Conservation (phyloP, 225 moss, liverwort and hornwort species). For the Marchantia paleacea region DNA sequence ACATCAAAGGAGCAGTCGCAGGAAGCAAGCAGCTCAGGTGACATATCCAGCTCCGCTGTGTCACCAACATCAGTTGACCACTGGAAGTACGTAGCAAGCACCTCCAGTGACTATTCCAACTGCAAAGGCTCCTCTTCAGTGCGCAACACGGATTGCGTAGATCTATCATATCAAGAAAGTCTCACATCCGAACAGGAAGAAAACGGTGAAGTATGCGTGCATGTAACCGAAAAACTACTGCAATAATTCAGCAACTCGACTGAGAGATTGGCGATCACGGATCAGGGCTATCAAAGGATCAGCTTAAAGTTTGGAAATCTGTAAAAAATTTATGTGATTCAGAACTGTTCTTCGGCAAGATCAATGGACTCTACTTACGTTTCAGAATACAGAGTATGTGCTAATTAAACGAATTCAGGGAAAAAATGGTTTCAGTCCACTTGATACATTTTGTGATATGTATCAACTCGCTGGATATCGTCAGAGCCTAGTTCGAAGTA, state of each 20-base stretch:
- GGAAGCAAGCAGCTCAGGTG: neutral
- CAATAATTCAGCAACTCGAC: neutral
- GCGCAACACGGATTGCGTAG: neutral
- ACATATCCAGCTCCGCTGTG: neutral
- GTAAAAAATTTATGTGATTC: neutral
- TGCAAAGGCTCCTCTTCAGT: neutral
- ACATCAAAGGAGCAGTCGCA: neutral
- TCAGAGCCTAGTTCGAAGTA: neutral
- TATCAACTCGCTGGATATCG: neutral
- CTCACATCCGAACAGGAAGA: neutral
- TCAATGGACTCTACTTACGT: too few relatives aligned
- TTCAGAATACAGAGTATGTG: neutral
- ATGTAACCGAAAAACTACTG: too few relatives aligned
- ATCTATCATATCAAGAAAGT: neutral
- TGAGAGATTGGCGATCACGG: too few relatives aligned
- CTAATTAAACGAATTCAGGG: neutral
- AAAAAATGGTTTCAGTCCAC: neutral
- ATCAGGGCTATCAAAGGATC: too few relatives aligned
- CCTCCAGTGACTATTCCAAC: neutral
- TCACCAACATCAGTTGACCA: constrained; percentile 8
- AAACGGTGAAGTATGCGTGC: neutral
- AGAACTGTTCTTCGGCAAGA: neutral
- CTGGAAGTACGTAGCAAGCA: constrained; percentile 5
- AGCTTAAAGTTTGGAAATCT: neutral
- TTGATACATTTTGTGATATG: too few relatives aligned